Conservation (phyloP, 2,329 filamentous ascomycete species). For the Fusarium chaquense region DNA sequence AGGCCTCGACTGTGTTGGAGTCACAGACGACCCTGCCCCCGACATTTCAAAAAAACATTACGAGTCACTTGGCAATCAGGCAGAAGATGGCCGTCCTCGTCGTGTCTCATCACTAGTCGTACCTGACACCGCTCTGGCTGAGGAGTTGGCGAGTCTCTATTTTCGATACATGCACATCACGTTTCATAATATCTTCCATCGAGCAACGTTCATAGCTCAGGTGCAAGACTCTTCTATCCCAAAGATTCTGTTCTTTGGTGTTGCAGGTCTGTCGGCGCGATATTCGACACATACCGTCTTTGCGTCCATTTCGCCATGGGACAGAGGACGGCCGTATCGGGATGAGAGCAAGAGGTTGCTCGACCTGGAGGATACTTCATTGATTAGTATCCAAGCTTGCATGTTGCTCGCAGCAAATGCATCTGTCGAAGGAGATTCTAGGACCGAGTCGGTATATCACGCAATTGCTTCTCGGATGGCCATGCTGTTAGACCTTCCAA, state of each 20-base stretch:
- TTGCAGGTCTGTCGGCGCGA: neutral
- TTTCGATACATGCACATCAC: constrained; percentile 12
- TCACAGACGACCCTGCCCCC: neutral
- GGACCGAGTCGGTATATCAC: constrained; percentile 7
- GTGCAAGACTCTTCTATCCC: neutral
- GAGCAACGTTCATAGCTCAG: constrained; percentile 1
- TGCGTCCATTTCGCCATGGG: constrained; percentile 1
- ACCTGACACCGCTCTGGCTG: constrained; percentile 9
- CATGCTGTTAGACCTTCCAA: constrained; percentile 13
- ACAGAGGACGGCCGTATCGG: constrained; percentile 11
- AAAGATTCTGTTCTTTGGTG: constrained; percentile 1
- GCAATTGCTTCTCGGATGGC: constrained; percentile 12
- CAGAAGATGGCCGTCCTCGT: neutral
- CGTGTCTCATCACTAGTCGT: constrained; percentile 1
- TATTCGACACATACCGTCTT: neutral
- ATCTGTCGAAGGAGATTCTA: constrained; percentile 5
- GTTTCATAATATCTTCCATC: constrained; percentile 13
- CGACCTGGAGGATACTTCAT: constrained; percentile 8
- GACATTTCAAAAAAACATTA: neutral
- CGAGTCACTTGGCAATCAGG: neutral
- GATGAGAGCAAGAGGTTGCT: constrained; percentile 8
- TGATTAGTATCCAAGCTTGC: constrained; percentile 9
- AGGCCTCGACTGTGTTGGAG: constrained; percentile 5
- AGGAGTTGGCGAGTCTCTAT: constrained; percentile 6
- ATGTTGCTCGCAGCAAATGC: constrained; percentile 12